A percentile compares a stretch with the other conserved stretches of the same genome.
phyloP scores from a whole-genome alignment of 768 basidiomycete genomes.

The Mycena venus region DNA sequence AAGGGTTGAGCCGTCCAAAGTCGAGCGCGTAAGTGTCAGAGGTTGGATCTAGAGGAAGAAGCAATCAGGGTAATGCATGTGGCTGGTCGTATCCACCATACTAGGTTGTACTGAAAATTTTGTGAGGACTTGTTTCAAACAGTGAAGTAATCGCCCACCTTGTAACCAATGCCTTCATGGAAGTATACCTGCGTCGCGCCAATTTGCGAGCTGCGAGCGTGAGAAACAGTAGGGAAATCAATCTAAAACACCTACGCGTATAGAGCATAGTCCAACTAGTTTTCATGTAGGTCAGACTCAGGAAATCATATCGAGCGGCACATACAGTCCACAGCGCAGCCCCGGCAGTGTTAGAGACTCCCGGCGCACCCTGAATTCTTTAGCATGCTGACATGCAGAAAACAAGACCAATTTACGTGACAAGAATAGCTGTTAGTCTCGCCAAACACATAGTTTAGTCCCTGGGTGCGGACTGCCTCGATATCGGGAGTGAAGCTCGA shows the following conservation, averaged over 20 bases:
- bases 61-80: slow-evolving; percentile 1
- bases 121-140: slow-evolving; percentile 19
- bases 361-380: slow-evolving; percentile 56
- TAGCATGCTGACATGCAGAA: slow-evolving; percentile 12
- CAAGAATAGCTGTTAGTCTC: slow-evolving; percentile 67
- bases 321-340: slow-evolving; percentile 71
- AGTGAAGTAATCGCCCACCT: slow-evolving; percentile 40
- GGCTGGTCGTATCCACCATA: slow-evolving; percentile 37
- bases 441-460: slow-evolving; percentile 73
- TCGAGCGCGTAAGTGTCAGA: slow-evolving; percentile 68
- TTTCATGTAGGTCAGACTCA: slow-evolving; percentile 7
- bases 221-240: slow-evolving; percentile 8
- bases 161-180: slow-evolving; percentile 80
- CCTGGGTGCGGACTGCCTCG: slow-evolving; percentile 56
- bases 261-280: slow-evolving; percentile 68
- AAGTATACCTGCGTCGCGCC: slow-evolving; percentile 70
- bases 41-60: slow-evolving; percentile 69
- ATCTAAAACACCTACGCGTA: slow-evolving; percentile 51
- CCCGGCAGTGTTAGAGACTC: slow-evolving; percentile 77
- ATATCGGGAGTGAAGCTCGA: slow-evolving; percentile 67
- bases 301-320: slow-evolving; percentile 13
- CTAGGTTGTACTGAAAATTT: slow-evolving; percentile 64
- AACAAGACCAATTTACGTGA: slow-evolving; percentile 49
- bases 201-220: slow-evolving; percentile 51
- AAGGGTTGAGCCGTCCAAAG: slow-evolving; percentile 66